Conservation (phyloP, 306 rosid species). For the Prunus kanzakura region DNA sequence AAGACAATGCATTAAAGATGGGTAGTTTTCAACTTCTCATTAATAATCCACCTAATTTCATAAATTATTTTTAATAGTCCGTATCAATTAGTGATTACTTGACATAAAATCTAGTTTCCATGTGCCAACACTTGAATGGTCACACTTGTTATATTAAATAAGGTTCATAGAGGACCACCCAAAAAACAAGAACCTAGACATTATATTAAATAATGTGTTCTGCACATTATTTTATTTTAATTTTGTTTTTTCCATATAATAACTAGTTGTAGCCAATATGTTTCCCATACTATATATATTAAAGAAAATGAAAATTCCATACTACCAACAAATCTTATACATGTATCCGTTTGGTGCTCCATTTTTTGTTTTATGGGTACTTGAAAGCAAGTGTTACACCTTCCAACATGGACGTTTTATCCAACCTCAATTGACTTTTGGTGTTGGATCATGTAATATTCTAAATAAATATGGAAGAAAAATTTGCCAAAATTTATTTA, state of each 20-base stretch:
- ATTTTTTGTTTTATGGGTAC: background rate
- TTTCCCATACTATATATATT: no score
- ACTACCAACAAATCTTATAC: background rate
- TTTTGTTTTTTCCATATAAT: no score
- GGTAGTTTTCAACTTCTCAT: background rate
- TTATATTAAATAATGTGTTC: no score
- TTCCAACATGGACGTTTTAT: slow-evolving; percentile 48
- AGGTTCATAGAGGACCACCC: background rate
- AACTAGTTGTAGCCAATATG: background rate
- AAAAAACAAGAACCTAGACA: no score
- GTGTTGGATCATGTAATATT: background rate
- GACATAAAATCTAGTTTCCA: background rate
- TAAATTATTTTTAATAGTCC: background rate
- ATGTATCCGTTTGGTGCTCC: background rate
- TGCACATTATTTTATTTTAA: background rate
- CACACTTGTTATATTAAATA: background rate
- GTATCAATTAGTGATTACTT: background rate
- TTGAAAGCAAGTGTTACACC: slow-evolving; percentile 46
- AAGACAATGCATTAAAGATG: background rate
- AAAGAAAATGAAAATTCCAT: background rate
- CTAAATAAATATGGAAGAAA: background rate
- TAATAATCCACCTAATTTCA: background rate
- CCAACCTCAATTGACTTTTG: slow-evolving; percentile 31
- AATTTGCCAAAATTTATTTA: background rate
- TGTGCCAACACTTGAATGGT: background rate